phyloP scores from a whole-genome alignment of 768 basidiomycete species.

The Leccinum boreale region DNA sequence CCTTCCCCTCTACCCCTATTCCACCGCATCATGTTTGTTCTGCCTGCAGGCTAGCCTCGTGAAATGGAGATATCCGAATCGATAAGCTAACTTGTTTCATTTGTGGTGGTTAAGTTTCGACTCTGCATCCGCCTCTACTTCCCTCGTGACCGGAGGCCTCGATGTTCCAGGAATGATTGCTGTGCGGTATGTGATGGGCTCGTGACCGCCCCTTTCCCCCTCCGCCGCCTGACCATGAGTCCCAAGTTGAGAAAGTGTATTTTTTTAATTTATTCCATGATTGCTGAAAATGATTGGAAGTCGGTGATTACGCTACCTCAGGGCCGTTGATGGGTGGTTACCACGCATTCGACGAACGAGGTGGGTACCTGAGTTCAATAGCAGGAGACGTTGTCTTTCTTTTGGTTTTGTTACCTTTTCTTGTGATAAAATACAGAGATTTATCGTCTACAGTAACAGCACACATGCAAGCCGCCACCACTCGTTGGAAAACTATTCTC shows the following conservation, averaged over 20 bases:
- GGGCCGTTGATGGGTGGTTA: slow-evolving; percentile 8
- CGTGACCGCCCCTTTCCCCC: not conserved
- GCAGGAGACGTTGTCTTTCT: not conserved
- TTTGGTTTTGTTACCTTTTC: not conserved
- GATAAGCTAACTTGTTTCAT: slow-evolving; percentile 13
- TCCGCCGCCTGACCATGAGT: not conserved
- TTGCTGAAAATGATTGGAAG: not conserved
- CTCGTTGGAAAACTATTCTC: not conserved
- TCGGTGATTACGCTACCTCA: slow-evolving; percentile 23
- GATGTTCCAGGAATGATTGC: not conserved
- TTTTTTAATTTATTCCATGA: not conserved
- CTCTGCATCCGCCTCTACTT: not conserved
- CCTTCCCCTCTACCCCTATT: slow-evolving; percentile 9
- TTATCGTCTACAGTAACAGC: not conserved
- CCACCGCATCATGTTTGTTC: slow-evolving; percentile 3
- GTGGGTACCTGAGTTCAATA: not conserved
- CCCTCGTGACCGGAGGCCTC: not conserved
- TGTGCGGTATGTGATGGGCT: not conserved
- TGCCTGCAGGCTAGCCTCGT: slow-evolving; percentile 10
- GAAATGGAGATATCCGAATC: slow-evolving; percentile 21
- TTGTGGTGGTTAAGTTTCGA: slow-evolving; percentile 7
- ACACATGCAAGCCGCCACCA: not conserved
- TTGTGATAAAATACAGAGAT: not conserved
- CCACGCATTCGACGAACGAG: not conserved
- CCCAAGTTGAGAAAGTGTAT: not conserved